Evolutionary conservation across 1,139 yeast species (phyloP).

Genomic region (Entelexis sorbosivorans): DNA sequence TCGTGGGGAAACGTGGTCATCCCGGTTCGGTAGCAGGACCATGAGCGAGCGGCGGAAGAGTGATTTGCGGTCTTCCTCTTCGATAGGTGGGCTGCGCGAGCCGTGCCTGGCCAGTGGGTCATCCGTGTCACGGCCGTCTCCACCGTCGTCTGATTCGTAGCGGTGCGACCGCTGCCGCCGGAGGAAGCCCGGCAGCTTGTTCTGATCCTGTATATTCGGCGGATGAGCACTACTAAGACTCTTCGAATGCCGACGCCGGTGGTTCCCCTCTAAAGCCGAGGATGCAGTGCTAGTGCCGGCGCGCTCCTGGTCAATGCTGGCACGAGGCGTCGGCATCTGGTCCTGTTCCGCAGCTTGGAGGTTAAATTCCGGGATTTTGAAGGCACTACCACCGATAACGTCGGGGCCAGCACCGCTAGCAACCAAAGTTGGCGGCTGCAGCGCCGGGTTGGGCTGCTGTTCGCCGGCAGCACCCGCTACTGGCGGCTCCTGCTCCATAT

Average conservation of each 20-base stretch:
- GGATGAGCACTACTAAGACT: constrained; percentile 28
- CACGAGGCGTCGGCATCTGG: neutral
- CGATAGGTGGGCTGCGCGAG: constrained; percentile 8
- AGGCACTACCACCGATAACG: neutral
- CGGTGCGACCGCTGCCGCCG: constrained; percentile 12
- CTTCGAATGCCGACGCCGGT: constrained; percentile 27
- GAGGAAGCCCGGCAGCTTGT: constrained; percentile 12
- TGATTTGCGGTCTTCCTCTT: constrained; percentile 15
- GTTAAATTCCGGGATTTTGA: constrained; percentile 3
- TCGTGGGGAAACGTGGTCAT: neutral
- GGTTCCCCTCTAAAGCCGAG: constrained; percentile 4
- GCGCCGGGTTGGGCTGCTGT: neutral
- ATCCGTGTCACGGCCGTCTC: neutral
- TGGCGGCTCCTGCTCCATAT: neutral
- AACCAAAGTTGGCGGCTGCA: neutral
- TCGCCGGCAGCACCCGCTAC: too few relatives aligned
- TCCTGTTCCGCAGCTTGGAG: neutral
- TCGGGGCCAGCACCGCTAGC: neutral
- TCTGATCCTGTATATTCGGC: constrained; percentile 6
- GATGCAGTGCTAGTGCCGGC: neutral
- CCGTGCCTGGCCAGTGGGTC: neutral
- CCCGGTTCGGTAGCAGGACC: constrained; percentile 14
- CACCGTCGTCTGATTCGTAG: neutral
- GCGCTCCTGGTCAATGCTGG: neutral
- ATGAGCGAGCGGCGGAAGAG: constrained; percentile 18